Percentiles rank a stretch among this genome's conserved stretches.
These are phyloP conservation scores for Cymbopogon flexuosus DNA, from an alignment of 202 grass and related monocot species.

Conservation along the genomic window DNA sequence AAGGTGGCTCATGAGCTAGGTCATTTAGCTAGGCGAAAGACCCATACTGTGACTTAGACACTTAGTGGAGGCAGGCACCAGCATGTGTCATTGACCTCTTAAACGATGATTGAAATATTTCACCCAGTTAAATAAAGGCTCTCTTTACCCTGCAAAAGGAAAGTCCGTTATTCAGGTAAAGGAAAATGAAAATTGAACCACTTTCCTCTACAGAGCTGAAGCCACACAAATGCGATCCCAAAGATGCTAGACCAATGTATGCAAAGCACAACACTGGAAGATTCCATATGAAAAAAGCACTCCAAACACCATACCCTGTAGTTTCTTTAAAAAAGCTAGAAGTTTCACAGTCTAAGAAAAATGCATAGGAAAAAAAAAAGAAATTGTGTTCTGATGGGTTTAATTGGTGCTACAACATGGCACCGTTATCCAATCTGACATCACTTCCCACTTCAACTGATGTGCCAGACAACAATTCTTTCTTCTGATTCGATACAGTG, in stretches of 20 bases:
- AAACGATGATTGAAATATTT: too few species aligned
- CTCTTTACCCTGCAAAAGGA: too few species aligned
- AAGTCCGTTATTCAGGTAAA: constrained; percentile 2
- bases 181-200: constrained; percentile 6
- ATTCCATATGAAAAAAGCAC: constrained; percentile 42
- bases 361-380: not conserved
- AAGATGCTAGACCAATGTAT: constrained; percentile 22
- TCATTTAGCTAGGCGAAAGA: too few species aligned
- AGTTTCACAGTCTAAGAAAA: not conserved
- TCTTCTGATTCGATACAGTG: constrained; percentile 10
- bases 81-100: too few species aligned
- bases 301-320: constrained; percentile 6
- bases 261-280: constrained; percentile 27
- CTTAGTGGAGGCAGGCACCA: too few species aligned
- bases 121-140: too few species aligned
- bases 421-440: not conserved
- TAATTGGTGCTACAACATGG: not conserved
- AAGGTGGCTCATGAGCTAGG: too few species aligned
- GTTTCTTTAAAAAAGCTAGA: constrained; percentile 24
- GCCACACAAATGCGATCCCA: constrained; percentile 17
- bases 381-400: not conserved
- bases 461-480: not conserved
- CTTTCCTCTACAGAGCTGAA: constrained; percentile 22
- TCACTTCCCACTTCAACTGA: not conserved
- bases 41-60: too few species aligned